phyloP scores from a whole-genome alignment of 306 rosid genomes.

The Dalbergia oliveri region DNA sequence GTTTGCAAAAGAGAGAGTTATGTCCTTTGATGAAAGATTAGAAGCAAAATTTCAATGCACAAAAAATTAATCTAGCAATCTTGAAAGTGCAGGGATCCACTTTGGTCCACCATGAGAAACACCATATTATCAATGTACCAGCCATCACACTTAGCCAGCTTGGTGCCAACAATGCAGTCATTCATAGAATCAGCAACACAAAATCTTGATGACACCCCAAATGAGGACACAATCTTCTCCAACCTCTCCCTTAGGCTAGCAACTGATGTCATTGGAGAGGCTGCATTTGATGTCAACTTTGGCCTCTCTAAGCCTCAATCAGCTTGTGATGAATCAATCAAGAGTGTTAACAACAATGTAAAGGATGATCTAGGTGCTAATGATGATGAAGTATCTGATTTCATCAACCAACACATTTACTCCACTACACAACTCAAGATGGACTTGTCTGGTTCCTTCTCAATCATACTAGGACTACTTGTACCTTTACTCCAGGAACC shows the following conservation, averaged over 20 bases:
- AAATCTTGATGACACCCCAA: slow-evolving; percentile 57
- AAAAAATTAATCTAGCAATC: slow-evolving; percentile 15
- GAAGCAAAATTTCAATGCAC: slow-evolving; percentile 9
- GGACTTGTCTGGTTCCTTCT: slow-evolving; percentile 95
- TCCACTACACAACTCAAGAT: slow-evolving; percentile 92
- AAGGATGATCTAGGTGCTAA: not conserved
- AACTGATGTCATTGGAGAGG: slow-evolving; percentile 87
- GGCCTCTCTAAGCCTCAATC: slow-evolving; percentile 71
- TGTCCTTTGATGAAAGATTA: not conserved
- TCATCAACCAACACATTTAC: slow-evolving; percentile 83
- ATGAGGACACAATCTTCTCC: slow-evolving; percentile 75
- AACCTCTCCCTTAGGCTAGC: slow-evolving; percentile 79
- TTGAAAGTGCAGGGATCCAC: slow-evolving; percentile 57
- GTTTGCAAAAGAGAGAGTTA: too few species aligned
- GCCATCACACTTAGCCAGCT: slow-evolving; percentile 78
- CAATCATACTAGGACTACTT: slow-evolving; percentile 88
- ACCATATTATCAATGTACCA: slow-evolving; percentile 82
- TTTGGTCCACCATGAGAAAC: slow-evolving; percentile 90
- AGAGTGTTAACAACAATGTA: slow-evolving; percentile 8
- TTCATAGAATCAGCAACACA: slow-evolving; percentile 74
- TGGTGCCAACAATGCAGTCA: slow-evolving; percentile 88
- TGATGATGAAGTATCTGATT: slow-evolving; percentile 70
- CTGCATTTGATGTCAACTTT: slow-evolving; percentile 95
- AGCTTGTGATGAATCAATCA: slow-evolving; percentile 48
- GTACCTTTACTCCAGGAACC: slow-evolving; percentile 86